A percentile compares a stretch with the other conserved stretches of the same genome.
Evolutionary conservation across 768 basidiomycete genomes (phyloP).

Genomic region (Collybiopsis confluens): DNA sequence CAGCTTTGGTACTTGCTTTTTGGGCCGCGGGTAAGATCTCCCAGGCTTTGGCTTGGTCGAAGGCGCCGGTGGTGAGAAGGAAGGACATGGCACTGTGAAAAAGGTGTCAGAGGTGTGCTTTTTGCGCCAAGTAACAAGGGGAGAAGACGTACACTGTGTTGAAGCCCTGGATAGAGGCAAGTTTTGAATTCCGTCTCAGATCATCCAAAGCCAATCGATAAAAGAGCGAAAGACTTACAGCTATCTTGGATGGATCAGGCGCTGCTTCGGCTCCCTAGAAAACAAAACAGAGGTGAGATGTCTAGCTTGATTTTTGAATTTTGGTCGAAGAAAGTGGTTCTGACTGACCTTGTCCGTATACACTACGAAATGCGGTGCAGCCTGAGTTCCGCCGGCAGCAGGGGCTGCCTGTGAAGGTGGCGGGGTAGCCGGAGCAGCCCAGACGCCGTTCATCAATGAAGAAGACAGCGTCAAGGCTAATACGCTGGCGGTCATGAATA

Average conservation of each 20-base stretch:
- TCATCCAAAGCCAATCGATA: neutral
- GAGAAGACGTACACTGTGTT: neutral
- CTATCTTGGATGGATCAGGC: constrained; percentile 1
- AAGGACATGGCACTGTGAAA: neutral
- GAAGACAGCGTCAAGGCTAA: neutral
- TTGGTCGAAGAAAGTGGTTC: too few species aligned
- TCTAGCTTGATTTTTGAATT: too few species aligned
- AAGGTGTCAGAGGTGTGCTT: neutral
- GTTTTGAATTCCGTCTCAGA: neutral
- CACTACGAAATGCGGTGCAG: constrained; percentile 1
- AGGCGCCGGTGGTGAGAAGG: neutral
- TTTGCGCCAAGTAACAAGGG: too few species aligned
- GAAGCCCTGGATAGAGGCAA: neutral
- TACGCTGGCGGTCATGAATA: neutral
- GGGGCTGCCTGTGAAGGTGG: neutral
- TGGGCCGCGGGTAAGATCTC: constrained; percentile 25
- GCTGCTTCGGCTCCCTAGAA: neutral
- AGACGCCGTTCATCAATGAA: constrained; percentile 1
- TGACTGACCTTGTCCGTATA: neutral
- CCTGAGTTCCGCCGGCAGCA: neutral
- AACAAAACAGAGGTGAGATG: too few species aligned
- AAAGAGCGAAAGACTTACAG: neutral
- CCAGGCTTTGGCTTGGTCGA: constrained; percentile 20
- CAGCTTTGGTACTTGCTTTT: constrained; percentile 29
- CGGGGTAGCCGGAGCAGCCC: neutral